A percentile compares a stretch with the other conserved stretches of the same genome.
Evolutionary conservation across 805 yeast species (phyloP).

Genomic region (Ogataea trehalophila): DNA sequence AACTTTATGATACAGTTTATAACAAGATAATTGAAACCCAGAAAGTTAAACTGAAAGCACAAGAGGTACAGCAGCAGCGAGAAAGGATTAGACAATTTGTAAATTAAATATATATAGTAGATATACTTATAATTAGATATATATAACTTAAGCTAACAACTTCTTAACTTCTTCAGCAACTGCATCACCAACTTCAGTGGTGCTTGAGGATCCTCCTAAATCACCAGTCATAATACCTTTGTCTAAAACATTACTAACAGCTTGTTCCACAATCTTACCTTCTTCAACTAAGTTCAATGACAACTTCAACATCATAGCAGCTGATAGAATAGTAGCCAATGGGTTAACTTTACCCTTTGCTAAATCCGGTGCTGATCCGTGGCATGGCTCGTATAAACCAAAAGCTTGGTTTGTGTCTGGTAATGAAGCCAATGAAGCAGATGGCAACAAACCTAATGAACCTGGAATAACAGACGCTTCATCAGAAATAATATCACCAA

Average conservation of each 20-base stretch:
- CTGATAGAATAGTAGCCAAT: constrained; percentile 89
- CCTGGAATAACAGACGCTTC: constrained; percentile 99
- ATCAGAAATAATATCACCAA: constrained; percentile 96
- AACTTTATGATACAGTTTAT: constrained; percentile 32
- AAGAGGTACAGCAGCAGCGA: constrained; percentile 17
- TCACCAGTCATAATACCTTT: constrained; percentile 87
- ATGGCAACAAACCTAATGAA: constrained; percentile 90
- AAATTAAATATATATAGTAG: no score
- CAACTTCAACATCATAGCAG: constrained; percentile 94
- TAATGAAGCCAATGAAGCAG: constrained; percentile 94
- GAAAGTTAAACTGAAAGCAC: constrained; percentile 31
- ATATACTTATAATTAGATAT: no score
- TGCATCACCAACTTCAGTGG: constrained; percentile 93
- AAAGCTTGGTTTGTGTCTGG: constrained; percentile 94
- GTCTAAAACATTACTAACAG: constrained; percentile 80
- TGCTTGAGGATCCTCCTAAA: constrained; percentile 76
- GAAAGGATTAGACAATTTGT: constrained; percentile 9
- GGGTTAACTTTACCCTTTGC: constrained; percentile 88
- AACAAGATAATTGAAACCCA: constrained; percentile 29
- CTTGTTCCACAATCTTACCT: constrained; percentile 84
- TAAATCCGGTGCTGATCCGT: constrained; percentile 97
- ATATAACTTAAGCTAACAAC: constrained; percentile 13
- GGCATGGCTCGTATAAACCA: constrained; percentile 97
- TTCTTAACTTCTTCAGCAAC: constrained; percentile 65
- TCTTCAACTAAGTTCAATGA: constrained; percentile 79